Conservation (phyloP, 352 stramenopile genomes). For the Globisporangium alternatum region DNA sequence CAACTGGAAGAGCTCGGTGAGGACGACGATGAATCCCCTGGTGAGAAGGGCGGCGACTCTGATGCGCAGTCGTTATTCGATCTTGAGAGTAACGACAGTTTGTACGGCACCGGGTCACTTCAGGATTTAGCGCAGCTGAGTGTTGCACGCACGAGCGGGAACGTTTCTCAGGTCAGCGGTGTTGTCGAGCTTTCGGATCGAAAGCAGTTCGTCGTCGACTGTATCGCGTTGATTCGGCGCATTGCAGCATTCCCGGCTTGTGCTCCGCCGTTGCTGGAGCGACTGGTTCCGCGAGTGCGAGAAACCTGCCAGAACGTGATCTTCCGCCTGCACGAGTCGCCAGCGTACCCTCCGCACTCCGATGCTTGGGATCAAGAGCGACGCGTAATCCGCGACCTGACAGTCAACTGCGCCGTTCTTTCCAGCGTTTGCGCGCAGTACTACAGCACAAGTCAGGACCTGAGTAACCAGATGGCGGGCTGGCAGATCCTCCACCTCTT, state of each 20-base stretch:
- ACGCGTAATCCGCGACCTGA: constrained; percentile 55
- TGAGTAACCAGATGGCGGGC: constrained; percentile 55
- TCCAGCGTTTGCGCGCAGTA: constrained; percentile 60
- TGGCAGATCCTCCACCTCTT: constrained; percentile 69
- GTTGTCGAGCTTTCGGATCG: constrained; percentile 61
- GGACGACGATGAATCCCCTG: constrained; percentile 29
- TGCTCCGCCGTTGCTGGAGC: constrained; percentile 45
- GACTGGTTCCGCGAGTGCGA: constrained; percentile 48
- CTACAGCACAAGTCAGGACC: constrained; percentile 51
- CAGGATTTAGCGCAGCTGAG: constrained; percentile 70
- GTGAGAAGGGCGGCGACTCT: constrained; percentile 26
- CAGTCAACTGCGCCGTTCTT: constrained; percentile 50
- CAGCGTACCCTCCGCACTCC: constrained; percentile 33
- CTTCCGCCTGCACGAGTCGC: constrained; percentile 49
- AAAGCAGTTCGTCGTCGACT: constrained; percentile 75
- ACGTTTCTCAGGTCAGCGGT: constrained; percentile 16
- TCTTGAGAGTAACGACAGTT: constrained; percentile 27
- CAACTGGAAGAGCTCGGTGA: constrained; percentile 66
- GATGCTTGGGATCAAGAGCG: constrained; percentile 51
- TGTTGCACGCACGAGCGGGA: constrained; percentile 39
- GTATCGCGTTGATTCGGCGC: constrained; percentile 63
- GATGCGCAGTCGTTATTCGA: constrained; percentile 36
- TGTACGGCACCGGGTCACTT: constrained; percentile 54
- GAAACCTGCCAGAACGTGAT: constrained; percentile 34
- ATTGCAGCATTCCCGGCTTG: constrained; percentile 63